Evolutionary conservation across 2,329 filamentous ascomycete genomes (phyloP).

Genomic region (Dothiorella sarmentorum): DNA sequence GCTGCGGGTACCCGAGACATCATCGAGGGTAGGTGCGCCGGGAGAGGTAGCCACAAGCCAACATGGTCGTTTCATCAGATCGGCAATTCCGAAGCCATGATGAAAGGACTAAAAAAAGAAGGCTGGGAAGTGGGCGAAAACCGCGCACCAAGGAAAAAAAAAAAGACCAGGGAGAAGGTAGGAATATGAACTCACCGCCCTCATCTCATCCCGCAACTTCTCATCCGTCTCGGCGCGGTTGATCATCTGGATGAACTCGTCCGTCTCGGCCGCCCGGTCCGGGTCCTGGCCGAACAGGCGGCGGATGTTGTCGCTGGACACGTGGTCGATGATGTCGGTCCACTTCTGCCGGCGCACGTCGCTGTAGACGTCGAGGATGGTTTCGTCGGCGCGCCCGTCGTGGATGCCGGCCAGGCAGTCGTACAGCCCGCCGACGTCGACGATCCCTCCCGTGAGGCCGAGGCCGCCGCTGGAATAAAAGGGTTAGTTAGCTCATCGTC

Average conservation of each 20-base stretch:
- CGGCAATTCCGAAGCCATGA: too few species aligned
- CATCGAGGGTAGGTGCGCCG: too few species aligned
- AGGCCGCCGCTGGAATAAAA: constrained; percentile 48
- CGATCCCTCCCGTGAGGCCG: constrained; percentile 61
- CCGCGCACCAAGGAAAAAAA: neutral
- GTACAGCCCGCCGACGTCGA: constrained; percentile 60
- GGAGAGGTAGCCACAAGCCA: too few species aligned
- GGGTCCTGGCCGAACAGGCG: constrained; percentile 31
- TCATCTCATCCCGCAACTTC: constrained; percentile 27
- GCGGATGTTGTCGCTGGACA: constrained; percentile 41
- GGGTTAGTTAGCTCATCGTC: too few species aligned
- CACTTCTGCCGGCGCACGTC: constrained; percentile 33
- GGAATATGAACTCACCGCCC: constrained; percentile 1
- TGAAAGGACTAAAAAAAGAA: neutral
- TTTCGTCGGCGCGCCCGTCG: constrained; percentile 32
- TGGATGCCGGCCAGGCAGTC: constrained; percentile 51
- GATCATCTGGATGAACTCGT: constrained; percentile 35
- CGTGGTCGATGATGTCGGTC: constrained; percentile 35
- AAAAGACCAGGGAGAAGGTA: neutral
- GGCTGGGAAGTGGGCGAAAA: neutral
- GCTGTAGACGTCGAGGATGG: constrained; percentile 35
- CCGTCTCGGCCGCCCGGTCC: constrained; percentile 25
- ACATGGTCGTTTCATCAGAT: too few species aligned
- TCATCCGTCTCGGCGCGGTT: constrained; percentile 30
- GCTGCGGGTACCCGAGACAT: too few species aligned